Conservation (phyloP, 2,329 filamentous ascomycete genomes). For the Bipolaris gigantea region DNA sequence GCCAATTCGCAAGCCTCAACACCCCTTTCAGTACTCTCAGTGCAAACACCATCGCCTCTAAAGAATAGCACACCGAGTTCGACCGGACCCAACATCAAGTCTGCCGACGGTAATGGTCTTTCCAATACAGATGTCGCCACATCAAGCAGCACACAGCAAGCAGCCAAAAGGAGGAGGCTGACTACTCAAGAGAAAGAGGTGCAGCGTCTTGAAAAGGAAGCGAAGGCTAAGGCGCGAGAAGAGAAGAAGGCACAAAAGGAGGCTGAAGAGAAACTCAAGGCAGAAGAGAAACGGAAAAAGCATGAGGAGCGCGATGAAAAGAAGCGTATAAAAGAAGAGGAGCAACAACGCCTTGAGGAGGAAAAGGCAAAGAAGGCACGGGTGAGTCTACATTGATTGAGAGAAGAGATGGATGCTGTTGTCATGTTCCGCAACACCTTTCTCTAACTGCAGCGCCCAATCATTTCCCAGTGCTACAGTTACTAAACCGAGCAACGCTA, state of each 20-base stretch:
- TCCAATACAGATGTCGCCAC: background rate
- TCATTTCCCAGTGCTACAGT: background rate
- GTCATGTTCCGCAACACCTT: background rate
- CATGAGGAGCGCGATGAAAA: constrained; percentile 45
- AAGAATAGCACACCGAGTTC: constrained; percentile 16
- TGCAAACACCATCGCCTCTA: constrained; percentile 38
- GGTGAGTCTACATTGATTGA: constrained; percentile 35
- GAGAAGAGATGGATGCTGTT: background rate
- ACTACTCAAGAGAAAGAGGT: constrained; percentile 49
- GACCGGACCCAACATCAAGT: constrained; percentile 19
- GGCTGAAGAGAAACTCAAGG: constrained; percentile 41
- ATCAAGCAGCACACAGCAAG: constrained; percentile 19
- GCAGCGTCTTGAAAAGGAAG: constrained; percentile 44
- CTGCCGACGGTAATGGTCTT: constrained; percentile 14
- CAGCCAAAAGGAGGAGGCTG: constrained; percentile 49
- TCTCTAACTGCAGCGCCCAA: background rate
- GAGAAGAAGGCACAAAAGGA: constrained; percentile 43
- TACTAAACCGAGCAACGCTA: constrained; percentile 13
- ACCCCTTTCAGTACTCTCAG: constrained; percentile 37
- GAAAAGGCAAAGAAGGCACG: constrained; percentile 45
- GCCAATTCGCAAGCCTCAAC: constrained; percentile 34
- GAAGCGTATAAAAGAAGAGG: constrained; percentile 49
- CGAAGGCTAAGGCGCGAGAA: constrained; percentile 41
- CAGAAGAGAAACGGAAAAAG: constrained; percentile 43
- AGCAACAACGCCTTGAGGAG: constrained; percentile 50